phyloP scores from a whole-genome alignment of 331 rosid genomes.

The Stylosanthes scabra region DNA sequence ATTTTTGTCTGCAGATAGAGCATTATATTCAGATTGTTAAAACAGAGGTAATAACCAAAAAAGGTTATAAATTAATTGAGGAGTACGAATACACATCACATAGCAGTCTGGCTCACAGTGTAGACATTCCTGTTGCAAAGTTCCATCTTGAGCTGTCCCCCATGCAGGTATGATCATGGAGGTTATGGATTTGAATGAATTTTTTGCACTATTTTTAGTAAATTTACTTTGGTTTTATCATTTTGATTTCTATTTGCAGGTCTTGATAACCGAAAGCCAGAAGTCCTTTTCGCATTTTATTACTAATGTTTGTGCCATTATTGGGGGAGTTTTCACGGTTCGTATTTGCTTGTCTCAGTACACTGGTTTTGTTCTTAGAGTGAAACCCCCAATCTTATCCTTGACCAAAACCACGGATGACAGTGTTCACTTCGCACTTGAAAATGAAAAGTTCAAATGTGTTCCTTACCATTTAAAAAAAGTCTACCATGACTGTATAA shows the following conservation, averaged over 20 bases:
- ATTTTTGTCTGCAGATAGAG: conserved; percentile 71
- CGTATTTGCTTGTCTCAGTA: conserved; percentile 44
- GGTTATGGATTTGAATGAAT: conserved; percentile 4
- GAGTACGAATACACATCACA: conserved; percentile 97
- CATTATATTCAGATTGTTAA: conserved; percentile 97
- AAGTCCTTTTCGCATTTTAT: conserved; percentile 91
- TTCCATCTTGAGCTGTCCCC: conserved; percentile 97
- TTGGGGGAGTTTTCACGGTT: conserved; percentile 99
- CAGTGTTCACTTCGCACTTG: too few relatives aligned
- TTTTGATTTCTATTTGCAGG: conserved; percentile 55
- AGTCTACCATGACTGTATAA: too few relatives aligned
- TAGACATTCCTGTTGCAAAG: conserved; percentile 75
- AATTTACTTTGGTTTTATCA: conserved; percentile 6
- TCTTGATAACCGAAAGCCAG: conserved; percentile 73
- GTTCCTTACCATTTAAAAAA: too few relatives aligned
- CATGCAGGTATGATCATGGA: conserved; percentile 71
- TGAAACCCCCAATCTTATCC: too few relatives aligned
- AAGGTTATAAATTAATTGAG: conserved; percentile 68
- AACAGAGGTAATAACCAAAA: conserved; percentile 75
- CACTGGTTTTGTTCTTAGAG: conserved; percentile 4
- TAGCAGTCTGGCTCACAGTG: conserved; percentile 77
- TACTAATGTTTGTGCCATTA: conserved; percentile 87
- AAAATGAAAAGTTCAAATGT: too few relatives aligned
- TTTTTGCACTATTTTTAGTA: not conserved
- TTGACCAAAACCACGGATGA: too few relatives aligned